Evolutionary conservation across 805 yeast species (phyloP).

Genomic region (Barnettozyma vustinii): DNA sequence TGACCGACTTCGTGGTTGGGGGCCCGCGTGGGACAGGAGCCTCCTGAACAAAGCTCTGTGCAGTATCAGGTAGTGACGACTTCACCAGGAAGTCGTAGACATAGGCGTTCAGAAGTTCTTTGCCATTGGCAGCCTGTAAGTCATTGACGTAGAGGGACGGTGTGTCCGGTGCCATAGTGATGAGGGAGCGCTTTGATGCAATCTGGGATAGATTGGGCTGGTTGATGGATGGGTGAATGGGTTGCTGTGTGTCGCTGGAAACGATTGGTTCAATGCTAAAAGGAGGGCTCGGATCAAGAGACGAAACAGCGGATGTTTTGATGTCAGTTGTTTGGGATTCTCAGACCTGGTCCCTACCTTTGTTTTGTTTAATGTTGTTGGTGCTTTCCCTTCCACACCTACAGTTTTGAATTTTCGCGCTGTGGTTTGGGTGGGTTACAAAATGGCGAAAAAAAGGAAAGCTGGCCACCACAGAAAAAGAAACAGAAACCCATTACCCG

Average conservation of each 20-base stretch:
- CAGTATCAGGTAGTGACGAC: conserved; percentile 66
- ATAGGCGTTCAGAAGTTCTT: conserved; percentile 70
- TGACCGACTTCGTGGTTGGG: conserved; percentile 14
- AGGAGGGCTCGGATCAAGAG: background rate
- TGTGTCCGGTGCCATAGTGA: conserved; percentile 9
- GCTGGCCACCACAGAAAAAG: background rate
- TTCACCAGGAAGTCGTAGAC: conserved; percentile 81
- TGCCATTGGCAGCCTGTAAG: conserved; percentile 25
- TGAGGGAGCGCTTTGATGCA: background rate
- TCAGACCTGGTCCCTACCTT: background rate
- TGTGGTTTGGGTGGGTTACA: background rate
- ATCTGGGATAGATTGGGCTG: background rate
- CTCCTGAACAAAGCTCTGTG: conserved; percentile 67
- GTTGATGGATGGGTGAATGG: background rate
- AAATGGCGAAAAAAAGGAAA: background rate
- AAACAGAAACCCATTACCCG: background rate
- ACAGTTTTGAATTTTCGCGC: background rate
- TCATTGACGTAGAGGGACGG: conserved; percentile 21
- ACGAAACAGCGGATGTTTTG: background rate
- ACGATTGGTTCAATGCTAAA: background rate
- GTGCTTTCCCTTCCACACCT: background rate
- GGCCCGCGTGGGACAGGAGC: conserved; percentile 49
- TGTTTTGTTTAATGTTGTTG: background rate
- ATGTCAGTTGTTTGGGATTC: background rate
- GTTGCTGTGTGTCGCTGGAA: background rate